These are phyloP conservation scores for Botrytis deweyae DNA, from an alignment of 2,329 filamentous ascomycete genomes.

Conservation along the genomic window DNA sequence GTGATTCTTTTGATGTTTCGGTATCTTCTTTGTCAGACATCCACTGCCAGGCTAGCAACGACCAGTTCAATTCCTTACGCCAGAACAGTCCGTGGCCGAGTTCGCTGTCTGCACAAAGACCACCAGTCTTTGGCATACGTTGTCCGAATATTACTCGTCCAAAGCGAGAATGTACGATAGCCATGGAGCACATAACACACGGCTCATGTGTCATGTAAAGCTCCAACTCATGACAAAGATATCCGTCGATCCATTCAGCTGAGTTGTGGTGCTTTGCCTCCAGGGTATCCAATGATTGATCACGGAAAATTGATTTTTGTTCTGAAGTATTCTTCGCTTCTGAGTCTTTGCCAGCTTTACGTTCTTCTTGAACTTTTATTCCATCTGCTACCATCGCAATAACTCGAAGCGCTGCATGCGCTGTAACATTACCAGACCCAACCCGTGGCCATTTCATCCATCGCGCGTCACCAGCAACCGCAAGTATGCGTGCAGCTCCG, in stretches of 20 bases:
- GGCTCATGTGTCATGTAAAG: slow-evolving; percentile 95
- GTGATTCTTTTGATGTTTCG: not conserved
- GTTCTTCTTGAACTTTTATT: slow-evolving; percentile 41
- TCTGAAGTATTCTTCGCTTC: slow-evolving; percentile 34
- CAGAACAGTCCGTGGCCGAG: slow-evolving; percentile 68
- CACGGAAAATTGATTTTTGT: slow-evolving; percentile 57
- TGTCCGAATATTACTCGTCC: slow-evolving; percentile 77
- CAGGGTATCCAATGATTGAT: slow-evolving; percentile 65
- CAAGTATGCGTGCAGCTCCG: slow-evolving; percentile 51
- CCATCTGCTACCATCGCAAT: slow-evolving; percentile 77
- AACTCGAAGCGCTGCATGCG: slow-evolving; percentile 73
- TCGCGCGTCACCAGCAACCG: slow-evolving; percentile 74
- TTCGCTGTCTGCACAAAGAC: slow-evolving; percentile 73
- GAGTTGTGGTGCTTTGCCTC: slow-evolving; percentile 59
- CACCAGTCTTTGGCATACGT: slow-evolving; percentile 78
- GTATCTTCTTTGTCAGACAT: not conserved
- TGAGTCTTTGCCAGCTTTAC: slow-evolving; percentile 32
- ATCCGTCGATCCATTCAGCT: slow-evolving; percentile 69
- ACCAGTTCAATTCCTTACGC: slow-evolving; percentile 82
- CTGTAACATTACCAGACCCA: slow-evolving; percentile 69
- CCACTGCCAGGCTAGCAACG: slow-evolving; percentile 72
- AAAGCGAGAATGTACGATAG: slow-evolving; percentile 90
- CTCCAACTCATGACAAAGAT: slow-evolving; percentile 90
- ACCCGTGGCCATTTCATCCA: slow-evolving; percentile 55
- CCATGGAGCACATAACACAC: slow-evolving; percentile 96